Percentiles rank a stretch among this genome's conserved stretches.
phyloP scores from a whole-genome alignment of 371 early-diverging fungal species.

The Synchytrium microbalum region DNA sequence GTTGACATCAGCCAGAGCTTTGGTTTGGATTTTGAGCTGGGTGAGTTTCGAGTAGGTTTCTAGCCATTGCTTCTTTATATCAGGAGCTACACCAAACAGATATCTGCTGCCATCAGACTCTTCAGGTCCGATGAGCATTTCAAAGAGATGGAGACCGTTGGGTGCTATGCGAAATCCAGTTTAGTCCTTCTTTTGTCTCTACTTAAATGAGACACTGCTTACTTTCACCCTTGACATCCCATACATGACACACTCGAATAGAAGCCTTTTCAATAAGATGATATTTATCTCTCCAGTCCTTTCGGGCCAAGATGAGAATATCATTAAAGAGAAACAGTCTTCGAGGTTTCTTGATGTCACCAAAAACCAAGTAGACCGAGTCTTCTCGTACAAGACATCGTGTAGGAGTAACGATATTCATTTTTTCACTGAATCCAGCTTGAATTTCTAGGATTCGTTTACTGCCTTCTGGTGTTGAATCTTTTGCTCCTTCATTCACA shows the following conservation, averaged over 20 bases:
- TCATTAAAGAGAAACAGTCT: constrained; percentile 45
- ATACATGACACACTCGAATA: constrained; percentile 31
- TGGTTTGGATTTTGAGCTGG: constrained; percentile 21
- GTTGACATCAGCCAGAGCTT: constrained; percentile 25
- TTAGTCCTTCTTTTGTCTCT: background rate
- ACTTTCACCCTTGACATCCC: constrained; percentile 34
- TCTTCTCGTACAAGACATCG: constrained; percentile 44
- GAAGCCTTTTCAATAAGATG: constrained; percentile 35
- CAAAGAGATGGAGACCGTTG: constrained; percentile 18
- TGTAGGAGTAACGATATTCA: constrained; percentile 35
- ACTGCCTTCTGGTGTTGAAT: constrained; percentile 24
- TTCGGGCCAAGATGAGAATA: constrained; percentile 35
- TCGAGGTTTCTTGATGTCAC: constrained; percentile 25
- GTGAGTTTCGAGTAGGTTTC: constrained; percentile 34
- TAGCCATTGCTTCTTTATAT: constrained; percentile 37
- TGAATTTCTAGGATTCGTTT: constrained; percentile 34
- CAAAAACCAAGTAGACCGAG: constrained; percentile 24
- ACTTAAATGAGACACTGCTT: constrained; percentile 5
- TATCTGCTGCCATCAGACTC: background rate
- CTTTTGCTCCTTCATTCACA: constrained; percentile 37
- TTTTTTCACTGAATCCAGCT: constrained; percentile 33
- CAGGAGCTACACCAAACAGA: constrained; percentile 15
- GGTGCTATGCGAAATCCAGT: background rate
- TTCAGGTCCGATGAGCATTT: constrained; percentile 31
- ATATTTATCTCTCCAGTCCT: constrained; percentile 43